phyloP scores from a whole-genome alignment of 1,284 basidiomycete genomes.

The Ceratobasidium sp. region DNA sequence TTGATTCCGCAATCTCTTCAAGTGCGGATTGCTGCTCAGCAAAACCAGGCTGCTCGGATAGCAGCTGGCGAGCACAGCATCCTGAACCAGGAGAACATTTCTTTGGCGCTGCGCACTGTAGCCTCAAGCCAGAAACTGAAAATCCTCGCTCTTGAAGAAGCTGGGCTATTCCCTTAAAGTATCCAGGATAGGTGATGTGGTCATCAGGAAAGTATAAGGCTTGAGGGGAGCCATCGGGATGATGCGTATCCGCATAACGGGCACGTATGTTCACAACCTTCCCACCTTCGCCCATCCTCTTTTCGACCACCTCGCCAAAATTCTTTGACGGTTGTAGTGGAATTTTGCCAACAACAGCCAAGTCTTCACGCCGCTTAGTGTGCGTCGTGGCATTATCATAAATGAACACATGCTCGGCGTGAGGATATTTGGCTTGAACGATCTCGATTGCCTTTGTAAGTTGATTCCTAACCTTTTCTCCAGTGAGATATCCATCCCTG shows the following conservation, averaged over 20 bases:
- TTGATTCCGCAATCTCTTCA: background rate
- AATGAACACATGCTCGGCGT: slow-evolving; percentile 46
- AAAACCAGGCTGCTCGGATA: slow-evolving; percentile 28
- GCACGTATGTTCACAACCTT: background rate
- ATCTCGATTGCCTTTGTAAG: slow-evolving; percentile 50
- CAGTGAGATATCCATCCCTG: slow-evolving; percentile 53
- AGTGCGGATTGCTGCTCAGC: slow-evolving; percentile 22
- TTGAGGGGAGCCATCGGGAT: slow-evolving; percentile 45
- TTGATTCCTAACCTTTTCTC: slow-evolving; percentile 50
- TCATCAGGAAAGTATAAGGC: slow-evolving; percentile 48
- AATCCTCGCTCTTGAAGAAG: slow-evolving; percentile 49
- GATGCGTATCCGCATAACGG: slow-evolving; percentile 46
- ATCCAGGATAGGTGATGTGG: slow-evolving; percentile 48
- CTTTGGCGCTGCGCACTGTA: slow-evolving; percentile 32
- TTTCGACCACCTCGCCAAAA: background rate
- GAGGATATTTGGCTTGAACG: slow-evolving; percentile 48
- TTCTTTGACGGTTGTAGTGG: slow-evolving; percentile 43
- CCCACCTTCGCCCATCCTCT: background rate
- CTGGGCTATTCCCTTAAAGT: slow-evolving; percentile 51
- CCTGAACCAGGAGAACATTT: background rate
- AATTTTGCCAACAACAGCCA: slow-evolving; percentile 51
- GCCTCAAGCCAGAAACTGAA: background rate
- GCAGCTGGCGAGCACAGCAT: slow-evolving; percentile 33
- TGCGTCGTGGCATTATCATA: slow-evolving; percentile 55
- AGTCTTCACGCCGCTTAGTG: slow-evolving; percentile 49